phyloP scores from a whole-genome alignment of 371 early-diverging fungal genomes.

The Rhizopus microsporus region DNA sequence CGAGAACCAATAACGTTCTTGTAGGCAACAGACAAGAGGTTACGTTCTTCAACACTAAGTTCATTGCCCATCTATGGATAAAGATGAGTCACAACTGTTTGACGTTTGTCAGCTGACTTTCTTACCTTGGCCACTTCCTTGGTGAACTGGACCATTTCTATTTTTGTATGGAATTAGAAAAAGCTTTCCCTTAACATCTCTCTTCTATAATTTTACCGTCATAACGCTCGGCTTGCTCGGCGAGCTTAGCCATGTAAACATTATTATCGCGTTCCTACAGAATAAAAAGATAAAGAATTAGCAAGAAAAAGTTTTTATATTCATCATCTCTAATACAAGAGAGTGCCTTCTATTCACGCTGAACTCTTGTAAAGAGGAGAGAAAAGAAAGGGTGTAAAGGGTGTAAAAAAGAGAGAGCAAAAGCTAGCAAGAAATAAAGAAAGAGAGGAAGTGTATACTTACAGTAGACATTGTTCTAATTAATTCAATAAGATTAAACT shows the following conservation, averaged over 20 bases:
- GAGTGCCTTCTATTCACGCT: not conserved
- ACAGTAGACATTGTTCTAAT: not conserved
- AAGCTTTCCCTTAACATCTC: not conserved
- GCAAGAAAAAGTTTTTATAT: not conserved
- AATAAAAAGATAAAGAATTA: not conserved
- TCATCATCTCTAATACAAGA: too few relatives aligned
- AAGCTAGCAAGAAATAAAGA: not conserved
- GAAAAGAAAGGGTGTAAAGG: slow-evolving; percentile 6
- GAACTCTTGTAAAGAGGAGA: slow-evolving; percentile 1
- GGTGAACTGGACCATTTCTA: slow-evolving; percentile 96
- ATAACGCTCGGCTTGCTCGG: slow-evolving; percentile 99
- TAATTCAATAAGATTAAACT: not conserved
- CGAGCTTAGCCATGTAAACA: slow-evolving; percentile 95
- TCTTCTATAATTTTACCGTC: slow-evolving; percentile 55
- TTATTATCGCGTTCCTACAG: slow-evolving; percentile 52
- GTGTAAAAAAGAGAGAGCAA: not conserved
- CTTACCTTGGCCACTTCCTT: slow-evolving; percentile 74
- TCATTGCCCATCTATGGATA: slow-evolving; percentile 56
- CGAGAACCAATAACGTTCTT: slow-evolving; percentile 99
- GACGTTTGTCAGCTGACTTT: not conserved
- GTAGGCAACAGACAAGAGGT: slow-evolving; percentile 98
- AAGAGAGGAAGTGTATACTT: too few relatives aligned
- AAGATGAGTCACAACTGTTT: slow-evolving; percentile 3
- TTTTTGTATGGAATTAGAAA: not conserved
- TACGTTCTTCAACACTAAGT: slow-evolving; percentile 96